These are phyloP conservation scores for Trametes cinnabarina DNA, from an alignment of 768 basidiomycete genomes.

Conservation along the genomic window DNA sequence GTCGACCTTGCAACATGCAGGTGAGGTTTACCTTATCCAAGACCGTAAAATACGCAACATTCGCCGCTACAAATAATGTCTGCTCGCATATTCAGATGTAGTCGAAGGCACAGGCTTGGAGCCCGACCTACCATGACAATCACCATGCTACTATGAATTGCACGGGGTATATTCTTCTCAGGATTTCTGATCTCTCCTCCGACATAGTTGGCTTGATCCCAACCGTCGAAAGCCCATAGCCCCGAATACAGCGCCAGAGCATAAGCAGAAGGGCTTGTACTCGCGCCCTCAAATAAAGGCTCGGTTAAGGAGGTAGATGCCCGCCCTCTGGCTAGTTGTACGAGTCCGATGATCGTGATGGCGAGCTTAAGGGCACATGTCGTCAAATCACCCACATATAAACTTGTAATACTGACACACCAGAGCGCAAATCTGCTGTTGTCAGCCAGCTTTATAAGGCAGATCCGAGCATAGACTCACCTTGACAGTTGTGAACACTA, in stretches of 20 bases:
- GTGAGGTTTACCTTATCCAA: conserved; percentile 64
- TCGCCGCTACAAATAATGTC: conserved; percentile 77
- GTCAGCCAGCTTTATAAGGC: neutral
- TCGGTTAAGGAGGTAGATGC: conserved; percentile 65
- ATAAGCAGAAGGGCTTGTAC: conserved; percentile 77
- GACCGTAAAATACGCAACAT: conserved; percentile 90
- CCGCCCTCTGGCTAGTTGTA: conserved; percentile 71
- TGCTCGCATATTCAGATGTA: conserved; percentile 28
- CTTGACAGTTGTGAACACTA: conserved; percentile 88
- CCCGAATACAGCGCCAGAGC: conserved; percentile 95
- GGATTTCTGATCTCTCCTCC: conserved; percentile 84
- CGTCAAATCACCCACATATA: neutral
- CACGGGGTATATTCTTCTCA: conserved; percentile 82
- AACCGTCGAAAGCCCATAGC: conserved; percentile 94
- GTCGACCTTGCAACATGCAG: no score
- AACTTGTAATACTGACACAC: conserved; percentile 39
- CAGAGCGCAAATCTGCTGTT: conserved; percentile 56
- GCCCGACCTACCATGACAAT: conserved; percentile 61
- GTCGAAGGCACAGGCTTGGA: neutral
- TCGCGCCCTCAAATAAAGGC: conserved; percentile 71
- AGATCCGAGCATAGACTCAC: conserved; percentile 37
- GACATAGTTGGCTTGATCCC: conserved; percentile 92
- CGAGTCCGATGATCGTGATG: conserved; percentile 74
- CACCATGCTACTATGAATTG: conserved; percentile 88
- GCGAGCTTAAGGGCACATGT: conserved; percentile 46